A percentile compares a stretch with the other conserved stretches of the same genome.
Evolutionary conservation across 177 flowering plant genomes (phyloP).

Genomic region (Tripterygium wilfordii): DNA sequence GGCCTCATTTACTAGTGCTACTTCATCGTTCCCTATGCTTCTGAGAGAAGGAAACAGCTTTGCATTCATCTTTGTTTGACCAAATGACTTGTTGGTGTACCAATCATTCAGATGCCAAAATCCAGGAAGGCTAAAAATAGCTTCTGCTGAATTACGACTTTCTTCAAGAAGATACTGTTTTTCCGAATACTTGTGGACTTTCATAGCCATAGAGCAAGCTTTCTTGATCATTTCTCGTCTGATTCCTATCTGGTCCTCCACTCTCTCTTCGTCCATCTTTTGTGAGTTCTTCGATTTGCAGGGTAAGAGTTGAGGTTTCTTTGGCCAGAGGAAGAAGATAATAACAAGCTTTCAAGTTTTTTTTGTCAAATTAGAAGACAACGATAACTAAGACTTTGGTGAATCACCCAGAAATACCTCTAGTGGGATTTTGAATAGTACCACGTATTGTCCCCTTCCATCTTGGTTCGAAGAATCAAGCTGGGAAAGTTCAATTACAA

Average conservation of each 20-base stretch:
- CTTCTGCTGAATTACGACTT: conserved; percentile 10
- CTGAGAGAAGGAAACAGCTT: conserved; percentile 42
- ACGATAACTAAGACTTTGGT: too few species aligned
- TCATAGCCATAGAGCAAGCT: conserved; percentile 37
- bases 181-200: conserved; percentile 28
- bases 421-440: too few species aligned
- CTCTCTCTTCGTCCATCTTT: conserved; percentile 1
- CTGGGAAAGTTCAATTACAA: too few species aligned
- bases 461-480: too few species aligned
- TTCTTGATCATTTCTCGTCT: conserved; percentile 33
- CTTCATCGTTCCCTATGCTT: conserved; percentile 33
- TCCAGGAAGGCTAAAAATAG: conserved; percentile 46
- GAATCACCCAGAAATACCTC: too few species aligned
- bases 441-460: too few species aligned
- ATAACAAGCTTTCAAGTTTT: too few species aligned
- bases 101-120: conserved; percentile 42
- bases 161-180: conserved; percentile 21
- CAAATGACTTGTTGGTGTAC: conserved; percentile 32
- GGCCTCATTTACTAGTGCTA: conserved; percentile 44
- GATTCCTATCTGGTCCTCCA: conserved; percentile 18
- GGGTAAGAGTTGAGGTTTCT: too few species aligned
- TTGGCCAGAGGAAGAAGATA: too few species aligned
- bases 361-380: too few species aligned
- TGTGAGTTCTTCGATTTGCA: too few species aligned
- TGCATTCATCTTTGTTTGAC: conserved; percentile 27